Percentiles rank a stretch among this genome's conserved stretches.
phyloP scores from a whole-genome alignment of 495 filamentous ascomycete species.

The Aspergillus mulundensis region DNA sequence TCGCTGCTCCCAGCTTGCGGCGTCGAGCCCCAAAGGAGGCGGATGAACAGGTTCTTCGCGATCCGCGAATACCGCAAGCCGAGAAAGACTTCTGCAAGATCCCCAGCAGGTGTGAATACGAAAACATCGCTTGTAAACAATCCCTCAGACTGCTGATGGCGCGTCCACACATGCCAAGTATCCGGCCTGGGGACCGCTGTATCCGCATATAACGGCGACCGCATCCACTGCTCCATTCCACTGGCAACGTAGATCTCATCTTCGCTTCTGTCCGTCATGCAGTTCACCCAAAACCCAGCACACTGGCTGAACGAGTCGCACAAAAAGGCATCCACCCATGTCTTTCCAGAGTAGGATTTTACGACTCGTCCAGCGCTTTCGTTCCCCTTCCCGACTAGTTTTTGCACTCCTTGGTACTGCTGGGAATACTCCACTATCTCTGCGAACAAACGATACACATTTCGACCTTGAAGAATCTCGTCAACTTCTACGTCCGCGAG shows the following conservation, averaged over 20 bases:
- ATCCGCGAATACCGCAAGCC: constrained; percentile 47
- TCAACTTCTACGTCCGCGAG: constrained; percentile 37
- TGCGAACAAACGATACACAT: constrained; percentile 44
- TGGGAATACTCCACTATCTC: constrained; percentile 49
- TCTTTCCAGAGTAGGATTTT: constrained; percentile 30
- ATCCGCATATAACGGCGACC: constrained; percentile 33
- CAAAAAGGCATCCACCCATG: constrained; percentile 38
- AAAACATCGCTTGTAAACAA: constrained; percentile 49
- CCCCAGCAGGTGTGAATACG: constrained; percentile 42
- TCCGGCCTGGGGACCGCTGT: constrained; percentile 19
- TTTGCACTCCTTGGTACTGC: constrained; percentile 41
- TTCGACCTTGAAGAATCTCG: constrained; percentile 47
- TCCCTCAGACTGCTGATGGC: constrained; percentile 30
- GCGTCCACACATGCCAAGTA: constrained; percentile 43
- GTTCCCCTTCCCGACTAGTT: constrained; percentile 38
- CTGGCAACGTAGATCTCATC: constrained; percentile 47
- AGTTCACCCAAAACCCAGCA: constrained; percentile 50
- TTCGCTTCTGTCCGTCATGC: constrained; percentile 40
- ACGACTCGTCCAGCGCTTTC: constrained; percentile 44
- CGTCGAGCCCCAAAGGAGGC: constrained; percentile 3
- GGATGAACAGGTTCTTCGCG: constrained; percentile 37
- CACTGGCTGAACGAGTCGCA: constrained; percentile 48
- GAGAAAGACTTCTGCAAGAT: constrained; percentile 45
- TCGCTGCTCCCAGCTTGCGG: not conserved
- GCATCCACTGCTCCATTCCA: constrained; percentile 45